Percentiles rank a stretch among this genome's conserved stretches.
Conservation (phyloP, 2,329 filamentous ascomycete species). For the Fusarium anguioides region DNA sequence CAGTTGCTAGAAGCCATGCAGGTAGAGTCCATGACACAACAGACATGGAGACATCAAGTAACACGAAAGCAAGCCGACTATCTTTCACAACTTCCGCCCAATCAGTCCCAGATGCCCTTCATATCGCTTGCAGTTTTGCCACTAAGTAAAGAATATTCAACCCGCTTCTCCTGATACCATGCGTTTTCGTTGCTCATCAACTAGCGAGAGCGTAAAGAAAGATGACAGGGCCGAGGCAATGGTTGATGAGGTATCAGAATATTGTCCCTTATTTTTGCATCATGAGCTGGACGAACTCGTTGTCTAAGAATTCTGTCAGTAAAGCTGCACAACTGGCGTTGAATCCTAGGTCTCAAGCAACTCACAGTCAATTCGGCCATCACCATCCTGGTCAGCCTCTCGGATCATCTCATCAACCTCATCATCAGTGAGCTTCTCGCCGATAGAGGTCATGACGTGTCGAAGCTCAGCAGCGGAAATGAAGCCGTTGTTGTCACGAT, state of each 20-base stretch:
- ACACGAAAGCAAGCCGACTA: slow-evolving; percentile 41
- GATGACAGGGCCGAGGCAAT: slow-evolving; percentile 31
- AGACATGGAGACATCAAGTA: slow-evolving; percentile 41
- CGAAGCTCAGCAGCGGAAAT: slow-evolving; percentile 89
- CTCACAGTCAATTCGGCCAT: slow-evolving; percentile 89
- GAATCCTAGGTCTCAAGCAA: slow-evolving; percentile 29
- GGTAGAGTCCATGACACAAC: slow-evolving; percentile 34
- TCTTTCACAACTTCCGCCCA: slow-evolving; percentile 44
- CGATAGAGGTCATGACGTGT: slow-evolving; percentile 92
- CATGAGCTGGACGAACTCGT: slow-evolving; percentile 94
- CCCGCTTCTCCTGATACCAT: slow-evolving; percentile 31
- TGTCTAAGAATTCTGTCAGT: slow-evolving; percentile 66
- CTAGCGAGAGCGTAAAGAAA: slow-evolving; percentile 21
- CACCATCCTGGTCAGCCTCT: slow-evolving; percentile 89
- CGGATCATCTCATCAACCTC: slow-evolving; percentile 95
- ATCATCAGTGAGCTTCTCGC: slow-evolving; percentile 90
- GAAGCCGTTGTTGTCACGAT: slow-evolving; percentile 92
- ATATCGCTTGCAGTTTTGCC: slow-evolving; percentile 49
- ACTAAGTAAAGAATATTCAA: slow-evolving; percentile 45
- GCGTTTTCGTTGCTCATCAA: slow-evolving; percentile 29
- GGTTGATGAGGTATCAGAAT: slow-evolving; percentile 44
- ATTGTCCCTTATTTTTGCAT: slow-evolving; percentile 82
- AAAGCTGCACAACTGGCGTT: not conserved
- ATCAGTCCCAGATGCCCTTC: slow-evolving; percentile 43
- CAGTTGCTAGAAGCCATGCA: slow-evolving; percentile 40